Evolutionary conservation across 1,284 basidiomycete genomes (phyloP).

Genomic region (Fomitopsis palustris): DNA sequence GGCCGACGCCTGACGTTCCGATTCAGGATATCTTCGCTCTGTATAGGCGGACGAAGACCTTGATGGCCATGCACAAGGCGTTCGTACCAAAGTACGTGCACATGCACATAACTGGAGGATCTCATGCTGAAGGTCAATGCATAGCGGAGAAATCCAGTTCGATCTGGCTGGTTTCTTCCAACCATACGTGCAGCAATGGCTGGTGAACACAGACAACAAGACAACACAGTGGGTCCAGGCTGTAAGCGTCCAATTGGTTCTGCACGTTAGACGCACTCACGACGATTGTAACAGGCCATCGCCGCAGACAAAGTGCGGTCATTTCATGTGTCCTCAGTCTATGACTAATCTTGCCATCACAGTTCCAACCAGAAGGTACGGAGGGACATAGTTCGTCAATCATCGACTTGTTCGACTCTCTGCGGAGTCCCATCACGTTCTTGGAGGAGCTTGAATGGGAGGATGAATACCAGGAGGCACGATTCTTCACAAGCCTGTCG

Average conservation of each 20-base stretch:
- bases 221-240: conserved; percentile 94
- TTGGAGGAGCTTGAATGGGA: conserved; percentile 91
- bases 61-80: conserved; percentile 77
- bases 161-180: conserved; percentile 79
- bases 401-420: conserved; percentile 92
- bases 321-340: neutral
- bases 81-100: conserved; percentile 71
- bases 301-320: conserved; percentile 76
- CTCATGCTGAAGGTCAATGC: conserved; percentile 11
- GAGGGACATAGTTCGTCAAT: conserved; percentile 95
- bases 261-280: neutral
- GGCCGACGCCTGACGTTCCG: conserved; percentile 72
- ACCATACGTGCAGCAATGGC: conserved; percentile 87
- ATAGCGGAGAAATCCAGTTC: conserved; percentile 57
- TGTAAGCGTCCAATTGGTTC: conserved; percentile 39
- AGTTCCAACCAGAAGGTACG: conserved; percentile 84
- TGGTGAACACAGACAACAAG: conserved; percentile 86
- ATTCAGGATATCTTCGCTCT: conserved; percentile 89
- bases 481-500: conserved; percentile 85
- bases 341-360: neutral
- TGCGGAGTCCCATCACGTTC: conserved; percentile 88
- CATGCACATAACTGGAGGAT: neutral
- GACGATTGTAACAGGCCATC: conserved; percentile 62
- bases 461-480: conserved; percentile 84
- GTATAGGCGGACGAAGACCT: conserved; percentile 71